These are phyloP conservation scores for Emergomyces africanus DNA, from an alignment of 2,329 filamentous ascomycete genomes.

Conservation along the genomic window DNA sequence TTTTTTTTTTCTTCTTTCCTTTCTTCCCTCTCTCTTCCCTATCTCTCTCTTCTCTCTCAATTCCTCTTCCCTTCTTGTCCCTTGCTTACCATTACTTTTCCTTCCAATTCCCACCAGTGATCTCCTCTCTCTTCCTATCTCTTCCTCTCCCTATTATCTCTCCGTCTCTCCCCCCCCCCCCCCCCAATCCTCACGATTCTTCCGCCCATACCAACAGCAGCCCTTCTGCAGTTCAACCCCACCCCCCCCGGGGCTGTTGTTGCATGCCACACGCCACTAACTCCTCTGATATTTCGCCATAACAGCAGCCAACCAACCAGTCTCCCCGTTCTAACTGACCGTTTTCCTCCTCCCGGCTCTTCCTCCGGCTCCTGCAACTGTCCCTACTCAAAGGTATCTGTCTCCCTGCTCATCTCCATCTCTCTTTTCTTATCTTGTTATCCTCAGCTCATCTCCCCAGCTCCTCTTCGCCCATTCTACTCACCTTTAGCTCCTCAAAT, in stretches of 20 bases:
- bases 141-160: conserved; percentile 9
- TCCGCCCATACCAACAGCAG: too few relatives aligned
- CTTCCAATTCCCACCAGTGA: too few relatives aligned
- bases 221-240: too few relatives aligned
- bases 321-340: conserved; percentile 3
- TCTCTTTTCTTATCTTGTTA: not conserved
- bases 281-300: not conserved
- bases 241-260: conserved; percentile 2
- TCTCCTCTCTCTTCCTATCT: not conserved
- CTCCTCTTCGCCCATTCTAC: conserved; percentile 5
- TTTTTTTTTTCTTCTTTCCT: conserved; percentile 8
- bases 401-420: not conserved
- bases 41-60: conserved; percentile 2
- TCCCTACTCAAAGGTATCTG: not conserved
- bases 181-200: conserved; percentile 5
- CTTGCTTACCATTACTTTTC: too few relatives aligned
- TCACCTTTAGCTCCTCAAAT: not conserved
- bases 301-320: conserved; percentile 3
- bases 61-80: not conserved
- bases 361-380: conserved; percentile 4
- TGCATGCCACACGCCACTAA: not conserved
- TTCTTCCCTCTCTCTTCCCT: conserved; percentile 4
- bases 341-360: conserved; percentile 3
- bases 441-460: conserved; percentile 7
- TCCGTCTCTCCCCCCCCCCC: conserved; percentile 12